Evolutionary conservation across 768 basidiomycete genomes (phyloP), one percentile per base, ranked within the genome.

Genomic region (Collybia mongolica): DNA sequence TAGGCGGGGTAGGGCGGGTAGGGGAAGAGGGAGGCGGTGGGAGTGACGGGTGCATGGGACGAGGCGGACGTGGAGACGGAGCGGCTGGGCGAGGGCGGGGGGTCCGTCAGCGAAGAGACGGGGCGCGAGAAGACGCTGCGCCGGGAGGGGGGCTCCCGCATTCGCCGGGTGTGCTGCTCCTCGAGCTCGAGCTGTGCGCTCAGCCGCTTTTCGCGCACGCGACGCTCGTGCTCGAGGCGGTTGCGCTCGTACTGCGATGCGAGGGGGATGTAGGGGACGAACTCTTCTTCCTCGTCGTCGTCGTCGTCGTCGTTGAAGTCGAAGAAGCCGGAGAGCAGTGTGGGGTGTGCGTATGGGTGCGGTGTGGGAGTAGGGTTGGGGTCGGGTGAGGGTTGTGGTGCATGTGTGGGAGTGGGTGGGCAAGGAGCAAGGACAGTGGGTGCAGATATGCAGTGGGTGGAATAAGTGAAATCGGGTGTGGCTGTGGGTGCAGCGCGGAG

Each of bases 351-450:
- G 42, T 48, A 52, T 29, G 48, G 32, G 56, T 54, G 55, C 28
- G 53, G 39, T 20, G 52, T 43, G 8, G 18, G 37, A 39, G 42
- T 39, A 22, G 44, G 28, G 28, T 48, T 41, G 36, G 48, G 26
- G 20, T 46, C 51, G n/a, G 45, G 44, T 56, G 57, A 35, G 55
- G 51, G 39, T 54, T 61, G 39, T 59, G 52, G n/a, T 54, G 54
- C 29, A 46, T 48, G 7, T 51, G 56, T 14, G 47, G 14, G n/a
- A 29, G 24, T 29, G 29, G 41, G 39, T 40, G 22, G 44, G 36
- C 9, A 29, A 41, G 5, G 38, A 28, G 22, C n/a, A 32, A 24
- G 18, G 7, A 17, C n/a, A 17, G 15, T 28, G n/a, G 23, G 22
- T 26, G 35, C 23, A 29, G 32, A 11, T 9, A 9, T 32, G 32